These are phyloP conservation scores for Xylariaceae sp. DNA, from an alignment of 2,329 filamentous ascomycete species.

Conservation along the genomic window DNA sequence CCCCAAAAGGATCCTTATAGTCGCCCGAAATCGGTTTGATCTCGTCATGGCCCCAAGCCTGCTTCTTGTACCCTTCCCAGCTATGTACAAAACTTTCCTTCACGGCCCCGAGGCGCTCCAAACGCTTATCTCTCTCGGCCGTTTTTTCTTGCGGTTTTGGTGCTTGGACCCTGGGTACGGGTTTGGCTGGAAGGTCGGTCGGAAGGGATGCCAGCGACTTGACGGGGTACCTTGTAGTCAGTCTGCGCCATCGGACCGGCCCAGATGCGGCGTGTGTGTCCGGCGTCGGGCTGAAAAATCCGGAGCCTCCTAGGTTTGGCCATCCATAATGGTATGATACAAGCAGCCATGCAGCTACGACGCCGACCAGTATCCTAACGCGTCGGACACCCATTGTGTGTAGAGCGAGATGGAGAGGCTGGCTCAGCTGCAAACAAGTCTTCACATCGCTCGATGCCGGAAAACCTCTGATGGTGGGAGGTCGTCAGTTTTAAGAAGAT, in stretches of 20 bases:
- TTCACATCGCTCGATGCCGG: constrained; percentile 13
- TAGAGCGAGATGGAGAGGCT: not conserved
- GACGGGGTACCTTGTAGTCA: constrained; percentile 31
- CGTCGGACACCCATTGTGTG: constrained; percentile 26
- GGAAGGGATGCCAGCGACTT: constrained; percentile 31
- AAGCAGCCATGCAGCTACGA: constrained; percentile 25
- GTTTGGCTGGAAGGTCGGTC: constrained; percentile 34
- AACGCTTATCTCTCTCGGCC: constrained; percentile 29
- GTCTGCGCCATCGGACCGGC: constrained; percentile 27
- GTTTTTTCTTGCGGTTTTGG: constrained; percentile 43
- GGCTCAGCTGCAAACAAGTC: constrained; percentile 4
- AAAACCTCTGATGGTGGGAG: too few relatives aligned
- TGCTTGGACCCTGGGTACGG: constrained; percentile 58
- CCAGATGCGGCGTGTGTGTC: constrained; percentile 5
- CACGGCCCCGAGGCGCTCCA: constrained; percentile 39
- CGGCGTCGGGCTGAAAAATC: constrained; percentile 10
- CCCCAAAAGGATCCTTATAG: constrained; percentile 54
- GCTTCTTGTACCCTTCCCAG: constrained; percentile 57
- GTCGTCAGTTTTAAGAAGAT: too few relatives aligned
- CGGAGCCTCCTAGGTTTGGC: constrained; percentile 9
- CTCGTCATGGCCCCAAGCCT: constrained; percentile 63
- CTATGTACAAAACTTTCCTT: constrained; percentile 48
- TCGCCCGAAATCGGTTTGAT: constrained; percentile 51
- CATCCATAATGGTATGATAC: constrained; percentile 29
- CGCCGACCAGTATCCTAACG: constrained; percentile 24